Evolutionary conservation across 1,139 yeast species (phyloP), one percentile per base, ranked within the genome.

Genomic region (Blastobotrys petasosporus): DNA sequence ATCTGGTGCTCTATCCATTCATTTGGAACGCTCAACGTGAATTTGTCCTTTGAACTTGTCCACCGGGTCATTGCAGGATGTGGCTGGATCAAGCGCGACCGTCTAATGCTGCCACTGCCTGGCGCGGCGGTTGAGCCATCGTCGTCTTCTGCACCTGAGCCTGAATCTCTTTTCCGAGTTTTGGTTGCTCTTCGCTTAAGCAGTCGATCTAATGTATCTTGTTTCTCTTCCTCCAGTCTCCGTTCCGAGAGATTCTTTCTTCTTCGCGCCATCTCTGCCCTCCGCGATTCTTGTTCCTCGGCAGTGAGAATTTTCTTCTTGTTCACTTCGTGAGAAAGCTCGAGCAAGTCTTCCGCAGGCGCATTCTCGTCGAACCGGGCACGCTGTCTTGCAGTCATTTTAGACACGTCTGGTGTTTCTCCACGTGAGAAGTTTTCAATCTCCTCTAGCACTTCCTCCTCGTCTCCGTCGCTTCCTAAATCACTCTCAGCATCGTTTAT

Each of bases 251-350:
- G 76, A 60, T 92, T 92, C 63, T 85, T 85, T 54, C 98, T 75
- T 63, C 90, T 79, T 56, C 98, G 76, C 0, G 97, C 92, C 59
- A 79, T 82, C 61, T 92, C 98, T 1, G 94, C 90, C 52, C 88
- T 80, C 37, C 88, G 75, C 49, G 87, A 66, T 33, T 86, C 86
- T 35, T 80, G 75, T 64, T 90, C 95, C 61, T 92, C 96, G 49
- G 82, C 96, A 0, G 95, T 82, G 47, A 85, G 74, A 4, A 69
- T 69, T 45, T 71, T 69, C 58, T 76, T 78, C 58, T 76, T 77
- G 15, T 57, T 48, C 8, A 54, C 52, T 44, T 64, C 66, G 17
- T 56, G 50, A 17, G 64, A 64, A 15, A 60, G 54, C 40, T 59
- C 62, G n/a, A 61, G 47, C 25, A 54, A 50, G 15, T 55, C 56